Evolutionary conservation across 129 eudicot genomes (phyloP).

Genomic region (Smallanthus sonchifolius): DNA sequence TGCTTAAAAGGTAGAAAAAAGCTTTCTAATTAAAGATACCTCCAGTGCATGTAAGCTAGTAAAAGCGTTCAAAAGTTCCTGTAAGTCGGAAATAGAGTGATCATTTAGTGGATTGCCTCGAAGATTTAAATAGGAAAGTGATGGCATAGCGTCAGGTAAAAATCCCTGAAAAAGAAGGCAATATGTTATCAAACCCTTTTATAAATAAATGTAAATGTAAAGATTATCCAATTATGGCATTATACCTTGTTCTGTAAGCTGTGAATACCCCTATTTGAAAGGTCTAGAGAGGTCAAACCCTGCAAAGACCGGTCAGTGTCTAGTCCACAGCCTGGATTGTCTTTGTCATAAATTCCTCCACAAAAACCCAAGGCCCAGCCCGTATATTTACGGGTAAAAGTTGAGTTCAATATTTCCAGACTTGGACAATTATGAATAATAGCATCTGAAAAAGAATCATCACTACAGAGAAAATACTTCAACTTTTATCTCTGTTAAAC

Average conservation of each 20-base stretch:
- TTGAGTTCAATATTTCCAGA: conserved; percentile 79
- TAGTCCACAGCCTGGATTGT: conserved; percentile 50
- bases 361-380: conserved; percentile 95
- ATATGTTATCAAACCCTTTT: background rate
- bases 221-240: conserved; percentile 1
- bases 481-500: conserved; percentile 17
- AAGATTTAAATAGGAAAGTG: conserved; percentile 64
- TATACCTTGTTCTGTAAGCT: conserved; percentile 60
- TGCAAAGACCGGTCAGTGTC: conserved; percentile 39
- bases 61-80: conserved; percentile 51
- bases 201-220: background rate
- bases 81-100: conserved; percentile 44
- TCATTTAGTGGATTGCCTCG: conserved; percentile 75
- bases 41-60: conserved; percentile 55
- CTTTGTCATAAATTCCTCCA: conserved; percentile 72
- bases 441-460: conserved; percentile 39
- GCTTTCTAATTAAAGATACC: conserved; percentile 43
- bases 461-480: conserved; percentile 42
- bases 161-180: conserved; percentile 49
- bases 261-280: conserved; percentile 72
- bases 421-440: conserved; percentile 51
- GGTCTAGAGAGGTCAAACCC: conserved; percentile 69
- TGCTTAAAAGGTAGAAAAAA: background rate
- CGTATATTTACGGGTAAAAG: conserved; percentile 58
- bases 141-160: conserved; percentile 58